Conservation (phyloP, 2,329 filamentous ascomycete genomes). For the Diaporthe batatas region DNA sequence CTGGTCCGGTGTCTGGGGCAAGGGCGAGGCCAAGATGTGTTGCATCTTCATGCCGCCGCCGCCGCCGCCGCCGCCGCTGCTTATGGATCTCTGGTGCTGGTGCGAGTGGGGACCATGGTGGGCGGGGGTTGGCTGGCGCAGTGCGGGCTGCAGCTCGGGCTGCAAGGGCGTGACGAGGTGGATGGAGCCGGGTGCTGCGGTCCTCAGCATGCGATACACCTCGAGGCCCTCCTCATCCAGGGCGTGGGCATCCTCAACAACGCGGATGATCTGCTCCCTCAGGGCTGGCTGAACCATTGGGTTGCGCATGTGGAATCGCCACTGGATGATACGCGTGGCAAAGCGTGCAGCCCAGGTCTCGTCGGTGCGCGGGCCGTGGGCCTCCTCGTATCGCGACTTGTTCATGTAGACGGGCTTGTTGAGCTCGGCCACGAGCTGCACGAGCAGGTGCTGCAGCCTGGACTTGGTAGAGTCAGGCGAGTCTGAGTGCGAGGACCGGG, state of each 20-base stretch:
- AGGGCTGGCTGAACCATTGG: conserved; percentile 33
- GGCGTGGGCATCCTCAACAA: conserved; percentile 37
- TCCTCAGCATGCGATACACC: conserved; percentile 40
- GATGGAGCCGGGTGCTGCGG: conserved; percentile 37
- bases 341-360: conserved; percentile 40
- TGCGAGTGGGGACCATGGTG: not conserved
- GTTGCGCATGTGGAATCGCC: conserved; percentile 37
- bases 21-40: conserved; percentile 35
- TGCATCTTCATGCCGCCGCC: conserved; percentile 37
- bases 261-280: conserved; percentile 31
- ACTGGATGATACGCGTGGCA: conserved; percentile 41
- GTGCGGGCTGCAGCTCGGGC: conserved; percentile 35
- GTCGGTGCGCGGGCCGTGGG: conserved; percentile 37
- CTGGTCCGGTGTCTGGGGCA: conserved; percentile 37
- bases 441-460: conserved; percentile 37
- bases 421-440: conserved; percentile 33
- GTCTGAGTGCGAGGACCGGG: conserved; percentile 8
- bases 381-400: conserved; percentile 37
- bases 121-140: not conserved
- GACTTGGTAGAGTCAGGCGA: conserved; percentile 22
- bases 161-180: conserved; percentile 39
- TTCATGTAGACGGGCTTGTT: conserved; percentile 34
- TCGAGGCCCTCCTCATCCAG: conserved; percentile 41
- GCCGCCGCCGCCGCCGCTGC: conserved; percentile 34
- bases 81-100: conserved; percentile 26